Evolutionary conservation across 108 stramenopile species (phyloP), one percentile per base, ranked within the genome.

Genomic region (Schizochytrium sp.): DNA sequence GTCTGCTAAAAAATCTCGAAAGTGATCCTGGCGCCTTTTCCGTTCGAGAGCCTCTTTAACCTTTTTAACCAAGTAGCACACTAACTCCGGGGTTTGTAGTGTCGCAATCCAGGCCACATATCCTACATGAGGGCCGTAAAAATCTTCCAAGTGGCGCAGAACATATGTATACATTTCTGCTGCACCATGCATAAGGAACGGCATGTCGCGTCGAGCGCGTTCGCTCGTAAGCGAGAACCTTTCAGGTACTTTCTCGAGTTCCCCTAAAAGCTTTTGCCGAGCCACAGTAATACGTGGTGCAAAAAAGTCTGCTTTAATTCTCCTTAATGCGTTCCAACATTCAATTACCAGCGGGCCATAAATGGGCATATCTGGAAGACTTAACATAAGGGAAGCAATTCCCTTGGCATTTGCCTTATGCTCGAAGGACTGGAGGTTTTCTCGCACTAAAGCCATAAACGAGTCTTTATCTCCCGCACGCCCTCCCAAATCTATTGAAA

Each of bases 291-390:
- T 83, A n/a, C 61, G 44, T 45, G 46, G 49, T 57, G 87, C 46
- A 59, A 90, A 90, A 38, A 88, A 90, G 72, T 38, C 45, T 0
- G 17, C 3, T 45, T 88, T 46, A 17, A 90, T 56, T n/a, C 61
- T n/a, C 45, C 49, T 28, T 12, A 90, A 47, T 12, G 87, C 87
- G 17, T 59, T 55, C 73, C 69, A 90, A 56, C 61, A 55, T 44
- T 90, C 88, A 57, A 57, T 87, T 19, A 56, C 90, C 38, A 90
- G 61, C 49, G 57, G 42, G 56, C 59, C 88, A 57, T 73, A 90
- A 17, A 42, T 19, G 4, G 88, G 55, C 40, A 53, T 56, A 50
- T 53, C 61, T 8, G 90, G 90, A 0, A 90, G 50, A 17, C 72
- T 42, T 3, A 60, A 19, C 45, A 90, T 40, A 19, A 90, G 57